phyloP scores from a whole-genome alignment of 106 monocot genomes.

The Gastrodia elata region DNA sequence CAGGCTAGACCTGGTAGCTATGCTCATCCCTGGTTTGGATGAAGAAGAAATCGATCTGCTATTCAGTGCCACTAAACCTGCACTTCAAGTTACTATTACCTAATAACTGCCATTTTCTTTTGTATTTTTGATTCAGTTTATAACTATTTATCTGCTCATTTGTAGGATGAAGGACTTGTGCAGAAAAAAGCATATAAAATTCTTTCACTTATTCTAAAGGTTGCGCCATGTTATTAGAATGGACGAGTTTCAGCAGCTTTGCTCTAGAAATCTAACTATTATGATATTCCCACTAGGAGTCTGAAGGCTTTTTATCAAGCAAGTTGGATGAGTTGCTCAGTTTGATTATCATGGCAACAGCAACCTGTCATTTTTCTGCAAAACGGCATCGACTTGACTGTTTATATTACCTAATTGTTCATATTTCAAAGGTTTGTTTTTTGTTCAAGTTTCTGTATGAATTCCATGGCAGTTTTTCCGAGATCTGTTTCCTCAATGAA shows the following conservation, averaged over 20 bases:
- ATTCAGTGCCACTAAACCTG: slow-evolving; percentile 54
- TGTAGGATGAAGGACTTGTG: slow-evolving; percentile 59
- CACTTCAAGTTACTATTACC: slow-evolving; percentile 42
- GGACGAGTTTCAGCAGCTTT: neutral
- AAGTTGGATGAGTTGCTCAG: slow-evolving; percentile 50
- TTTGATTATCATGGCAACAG: slow-evolving; percentile 51
- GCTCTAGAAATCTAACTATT: neutral
- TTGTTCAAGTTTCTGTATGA: neutral
- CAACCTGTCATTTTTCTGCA: slow-evolving; percentile 70
- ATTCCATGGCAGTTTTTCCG: neutral
- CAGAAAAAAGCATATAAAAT: slow-evolving; percentile 96
- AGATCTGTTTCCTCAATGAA: slow-evolving; percentile 28
- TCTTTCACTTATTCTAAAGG: slow-evolving; percentile 82
- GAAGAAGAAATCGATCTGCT: slow-evolving; percentile 44
- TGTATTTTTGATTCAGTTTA: neutral
- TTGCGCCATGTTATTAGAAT: slow-evolving; percentile 10
- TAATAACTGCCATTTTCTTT: slow-evolving; percentile 6
- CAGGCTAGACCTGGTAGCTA: slow-evolving; percentile 63
- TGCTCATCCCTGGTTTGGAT: slow-evolving; percentile 70
- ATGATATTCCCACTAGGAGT: slow-evolving; percentile 37
- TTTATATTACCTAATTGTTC: slow-evolving; percentile 57
- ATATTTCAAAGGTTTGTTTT: slow-evolving; percentile 55
- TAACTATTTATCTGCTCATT: neutral
- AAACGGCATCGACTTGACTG: slow-evolving; percentile 83
- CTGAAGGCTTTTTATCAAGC: slow-evolving; percentile 40